phyloP scores from a whole-genome alignment of 768 basidiomycete species.

The Trametes punicea region DNA sequence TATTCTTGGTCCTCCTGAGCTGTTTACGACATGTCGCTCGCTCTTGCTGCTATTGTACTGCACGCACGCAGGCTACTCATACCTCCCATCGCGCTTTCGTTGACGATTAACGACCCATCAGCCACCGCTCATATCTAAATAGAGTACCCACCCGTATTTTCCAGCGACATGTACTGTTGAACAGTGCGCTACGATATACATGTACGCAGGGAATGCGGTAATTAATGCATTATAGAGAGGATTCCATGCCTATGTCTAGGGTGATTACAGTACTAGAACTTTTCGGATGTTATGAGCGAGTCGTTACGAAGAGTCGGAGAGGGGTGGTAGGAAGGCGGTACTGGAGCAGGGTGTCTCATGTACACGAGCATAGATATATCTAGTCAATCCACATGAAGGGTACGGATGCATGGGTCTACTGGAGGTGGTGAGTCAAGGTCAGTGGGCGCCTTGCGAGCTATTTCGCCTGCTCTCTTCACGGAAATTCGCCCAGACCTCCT shows the following conservation, averaged over 20 bases:
- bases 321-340: not conserved
- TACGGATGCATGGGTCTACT: not conserved
- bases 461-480: constrained; percentile 20
- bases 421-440: not conserved
- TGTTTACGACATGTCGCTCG: not conserved
- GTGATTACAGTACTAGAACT: not conserved
- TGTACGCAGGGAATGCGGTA: not conserved
- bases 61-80: not conserved
- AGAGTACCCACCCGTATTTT: constrained; percentile 7
- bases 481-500: constrained; percentile 59
- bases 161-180: not conserved
- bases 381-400: not conserved
- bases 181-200: not conserved
- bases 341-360: too few relatives aligned
- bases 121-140: constrained; percentile 11
- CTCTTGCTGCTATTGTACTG: not conserved
- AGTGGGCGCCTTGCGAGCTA: constrained; percentile 11
- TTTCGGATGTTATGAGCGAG: not conserved
- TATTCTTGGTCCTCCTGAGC: too few relatives aligned
- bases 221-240: constrained; percentile 20
- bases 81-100: not conserved
- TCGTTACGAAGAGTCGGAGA: not conserved
- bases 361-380: too few relatives aligned
- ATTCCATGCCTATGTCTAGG: constrained; percentile 1
- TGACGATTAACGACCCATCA: constrained; percentile 5